Conservation (phyloP, 2,329 filamentous ascomycete species). For the Diaporthe citriasiana region DNA sequence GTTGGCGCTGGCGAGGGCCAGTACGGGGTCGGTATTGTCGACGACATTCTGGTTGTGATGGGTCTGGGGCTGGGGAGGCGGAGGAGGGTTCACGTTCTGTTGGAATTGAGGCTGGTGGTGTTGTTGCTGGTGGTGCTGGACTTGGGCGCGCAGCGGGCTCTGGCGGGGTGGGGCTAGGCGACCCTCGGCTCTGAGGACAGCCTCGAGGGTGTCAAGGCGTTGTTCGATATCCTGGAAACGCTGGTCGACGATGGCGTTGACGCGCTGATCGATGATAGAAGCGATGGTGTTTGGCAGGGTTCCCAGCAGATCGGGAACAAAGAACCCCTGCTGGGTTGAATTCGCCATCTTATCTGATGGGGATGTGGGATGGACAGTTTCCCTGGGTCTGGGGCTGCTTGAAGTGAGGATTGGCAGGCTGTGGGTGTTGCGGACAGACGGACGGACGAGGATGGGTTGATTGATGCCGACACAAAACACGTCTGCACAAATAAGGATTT, state of each 20-base stretch:
- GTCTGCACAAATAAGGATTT: slow-evolving; percentile 38
- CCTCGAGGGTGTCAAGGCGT: slow-evolving; percentile 38
- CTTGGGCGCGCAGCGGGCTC: slow-evolving; percentile 38
- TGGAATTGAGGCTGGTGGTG: slow-evolving; percentile 39
- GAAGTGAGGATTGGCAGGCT: slow-evolving; percentile 39
- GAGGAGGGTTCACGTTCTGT: slow-evolving; percentile 30
- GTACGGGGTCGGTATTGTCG: slow-evolving; percentile 40
- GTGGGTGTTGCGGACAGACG: slow-evolving; percentile 35
- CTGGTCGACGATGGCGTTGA: slow-evolving; percentile 40
- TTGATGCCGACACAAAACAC: slow-evolving; percentile 36
- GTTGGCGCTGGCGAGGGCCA: slow-evolving; percentile 42
- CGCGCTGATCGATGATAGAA: slow-evolving; percentile 42
- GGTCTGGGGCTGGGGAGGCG: slow-evolving; percentile 19
- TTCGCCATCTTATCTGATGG: slow-evolving; percentile 39
- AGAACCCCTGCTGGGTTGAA: slow-evolving; percentile 40
- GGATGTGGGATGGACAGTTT: slow-evolving; percentile 21
- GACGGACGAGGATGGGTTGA: slow-evolving; percentile 37
- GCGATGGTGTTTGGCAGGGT: slow-evolving; percentile 41
- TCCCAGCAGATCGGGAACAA: slow-evolving; percentile 40
- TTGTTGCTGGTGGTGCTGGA: slow-evolving; percentile 38
- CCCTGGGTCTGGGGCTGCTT: slow-evolving; percentile 40
- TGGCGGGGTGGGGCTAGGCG: slow-evolving; percentile 40
- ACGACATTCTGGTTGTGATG: slow-evolving; percentile 41
- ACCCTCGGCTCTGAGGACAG: slow-evolving; percentile 40
- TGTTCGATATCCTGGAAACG: slow-evolving; percentile 41